Percentiles rank a stretch among this genome's conserved stretches.
Conservation (phyloP, 768 basidiomycete genomes). For the Dentipellis fragilis region DNA sequence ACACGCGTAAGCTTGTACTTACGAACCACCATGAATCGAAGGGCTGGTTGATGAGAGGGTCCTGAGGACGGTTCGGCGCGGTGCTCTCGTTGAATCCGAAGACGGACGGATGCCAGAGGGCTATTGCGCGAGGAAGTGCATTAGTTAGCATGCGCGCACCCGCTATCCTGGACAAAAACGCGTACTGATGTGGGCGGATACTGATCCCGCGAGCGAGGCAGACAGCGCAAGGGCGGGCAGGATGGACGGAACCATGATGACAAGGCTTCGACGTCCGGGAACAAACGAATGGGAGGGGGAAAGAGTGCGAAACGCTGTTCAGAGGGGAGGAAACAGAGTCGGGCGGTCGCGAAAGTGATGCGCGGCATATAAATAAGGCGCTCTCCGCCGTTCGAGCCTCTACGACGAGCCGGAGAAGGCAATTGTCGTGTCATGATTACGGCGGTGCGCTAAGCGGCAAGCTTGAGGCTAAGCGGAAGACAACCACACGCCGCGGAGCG, state of each 20-base stretch:
- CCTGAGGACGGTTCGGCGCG: slow-evolving; percentile 27
- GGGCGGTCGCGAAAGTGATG: too few relatives aligned
- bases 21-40: slow-evolving; percentile 29
- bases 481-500: too few relatives aligned
- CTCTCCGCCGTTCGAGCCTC: too few relatives aligned
- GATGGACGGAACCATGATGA: not conserved
- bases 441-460: too few relatives aligned
- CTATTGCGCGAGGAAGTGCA: not conserved
- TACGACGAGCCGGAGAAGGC: too few relatives aligned
- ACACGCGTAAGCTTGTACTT: slow-evolving; percentile 9
- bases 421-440: too few relatives aligned
- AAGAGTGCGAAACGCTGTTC: too few relatives aligned
- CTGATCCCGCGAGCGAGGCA: not conserved
- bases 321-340: too few relatives aligned
- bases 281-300: too few relatives aligned
- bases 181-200: slow-evolving; percentile 1
- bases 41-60: slow-evolving; percentile 21
- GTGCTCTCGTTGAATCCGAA: slow-evolving; percentile 29
- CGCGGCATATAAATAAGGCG: too few relatives aligned
- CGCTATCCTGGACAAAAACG: not conserved
- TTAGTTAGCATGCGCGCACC: not conserved
- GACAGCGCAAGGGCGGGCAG: not conserved
- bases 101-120: slow-evolving; percentile 25
- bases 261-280: too few relatives aligned
- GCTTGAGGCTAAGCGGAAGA: too few relatives aligned